These are phyloP conservation scores for Zygoascus hellenicus DNA, from an alignment of 1,139 yeast species.

Conservation along the genomic window DNA sequence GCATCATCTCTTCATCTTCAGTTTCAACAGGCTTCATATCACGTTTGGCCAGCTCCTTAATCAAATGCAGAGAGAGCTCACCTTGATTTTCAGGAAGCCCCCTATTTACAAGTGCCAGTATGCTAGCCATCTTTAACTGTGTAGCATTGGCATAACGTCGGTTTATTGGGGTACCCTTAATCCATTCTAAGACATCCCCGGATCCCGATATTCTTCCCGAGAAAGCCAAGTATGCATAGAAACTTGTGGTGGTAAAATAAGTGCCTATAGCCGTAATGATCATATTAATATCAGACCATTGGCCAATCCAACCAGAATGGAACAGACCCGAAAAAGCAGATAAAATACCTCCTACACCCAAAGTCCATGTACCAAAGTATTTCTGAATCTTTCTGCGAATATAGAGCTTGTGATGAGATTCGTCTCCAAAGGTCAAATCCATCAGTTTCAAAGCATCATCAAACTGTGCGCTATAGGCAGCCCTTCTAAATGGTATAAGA, in stretches of 20 bases:
- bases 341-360: conserved; percentile 33
- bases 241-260: conserved; percentile 55
- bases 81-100: conserved; percentile 37
- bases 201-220: conserved; percentile 56
- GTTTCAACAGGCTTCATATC: conserved; percentile 50
- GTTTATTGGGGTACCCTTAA: conserved; percentile 57
- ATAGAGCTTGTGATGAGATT: conserved; percentile 33
- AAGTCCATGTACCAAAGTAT: conserved; percentile 30
- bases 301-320: conserved; percentile 39
- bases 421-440: conserved; percentile 57
- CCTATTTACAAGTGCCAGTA: conserved; percentile 58
- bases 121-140: conserved; percentile 61
- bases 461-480: conserved; percentile 56
- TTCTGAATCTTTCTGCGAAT: conserved; percentile 25
- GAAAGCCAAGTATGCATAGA: conserved; percentile 48
- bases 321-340: conserved; percentile 31
- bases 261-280: conserved; percentile 59
- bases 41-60: conserved; percentile 27
- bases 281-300: conserved; percentile 30
- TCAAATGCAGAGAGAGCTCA: conserved; percentile 31
- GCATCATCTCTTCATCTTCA: conserved; percentile 64
- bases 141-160: conserved; percentile 65
- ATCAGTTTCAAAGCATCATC: conserved; percentile 52
- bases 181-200: conserved; percentile 55
- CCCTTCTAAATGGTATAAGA: conserved; percentile 55